phyloP scores from a whole-genome alignment of 306 rosid genomes.

The Luffa acutangula region DNA sequence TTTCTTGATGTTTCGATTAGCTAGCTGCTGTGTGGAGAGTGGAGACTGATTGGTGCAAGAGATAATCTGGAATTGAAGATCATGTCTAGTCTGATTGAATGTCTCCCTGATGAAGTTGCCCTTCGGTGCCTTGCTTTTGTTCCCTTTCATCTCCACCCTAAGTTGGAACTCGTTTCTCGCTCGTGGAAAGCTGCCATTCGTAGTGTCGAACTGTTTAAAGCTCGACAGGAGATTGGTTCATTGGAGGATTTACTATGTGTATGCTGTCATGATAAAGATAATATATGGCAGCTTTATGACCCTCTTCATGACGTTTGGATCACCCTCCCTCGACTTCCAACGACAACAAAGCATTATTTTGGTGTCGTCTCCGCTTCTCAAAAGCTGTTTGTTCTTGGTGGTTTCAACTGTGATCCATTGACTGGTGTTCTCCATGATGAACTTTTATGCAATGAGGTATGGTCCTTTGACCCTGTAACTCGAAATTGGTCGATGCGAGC shows the following conservation, averaged over 20 bases:
- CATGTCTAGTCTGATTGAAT: slow-evolving; percentile 86
- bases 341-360: slow-evolving; percentile 37
- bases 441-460: slow-evolving; percentile 64
- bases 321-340: slow-evolving; percentile 86
- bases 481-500: slow-evolving; percentile 68
- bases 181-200: slow-evolving; percentile 74
- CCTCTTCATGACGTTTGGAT: slow-evolving; percentile 80
- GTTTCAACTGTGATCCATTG: slow-evolving; percentile 41
- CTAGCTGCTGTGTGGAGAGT: slow-evolving; percentile 7
- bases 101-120: slow-evolving; percentile 81
- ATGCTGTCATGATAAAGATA: slow-evolving; percentile 78
- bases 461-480: slow-evolving; percentile 33
- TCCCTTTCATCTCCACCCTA: slow-evolving; percentile 81
- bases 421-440: slow-evolving; percentile 32
- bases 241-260: slow-evolving; percentile 64
- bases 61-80: slow-evolving; percentile 16
- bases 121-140: slow-evolving; percentile 85
- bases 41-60: slow-evolving; percentile 6
- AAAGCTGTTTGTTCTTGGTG: slow-evolving; percentile 84
- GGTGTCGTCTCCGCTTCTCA: slow-evolving; percentile 73
- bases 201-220: slow-evolving; percentile 57
- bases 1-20: slow-evolving; percentile 15
- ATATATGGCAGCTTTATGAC: slow-evolving; percentile 82
- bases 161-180: slow-evolving; percentile 66
- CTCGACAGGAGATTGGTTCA: slow-evolving; percentile 63